Conservation (phyloP, 2,329 filamentous ascomycete species). For the Fusarium circinatum region DNA sequence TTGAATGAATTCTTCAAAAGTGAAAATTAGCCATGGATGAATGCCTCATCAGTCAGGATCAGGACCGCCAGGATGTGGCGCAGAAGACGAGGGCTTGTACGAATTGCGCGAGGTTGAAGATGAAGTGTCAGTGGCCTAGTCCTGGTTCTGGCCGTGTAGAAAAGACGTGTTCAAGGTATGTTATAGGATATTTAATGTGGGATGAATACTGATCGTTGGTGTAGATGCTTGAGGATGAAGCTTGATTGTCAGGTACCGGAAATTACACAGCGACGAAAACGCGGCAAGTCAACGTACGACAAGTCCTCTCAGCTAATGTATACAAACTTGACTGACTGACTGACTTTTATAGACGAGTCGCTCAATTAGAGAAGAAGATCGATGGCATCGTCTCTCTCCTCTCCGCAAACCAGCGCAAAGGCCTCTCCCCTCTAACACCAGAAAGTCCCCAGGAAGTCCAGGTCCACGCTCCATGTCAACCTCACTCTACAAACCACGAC, state of each 20-base stretch:
- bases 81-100: constrained; percentile 48
- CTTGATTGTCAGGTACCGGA: constrained; percentile 49
- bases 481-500: background rate
- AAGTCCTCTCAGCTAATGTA: background rate
- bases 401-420: constrained; percentile 45
- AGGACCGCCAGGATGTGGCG: background rate
- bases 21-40: constrained; percentile 30
- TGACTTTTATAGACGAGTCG: constrained; percentile 46
- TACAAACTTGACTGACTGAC: background rate
- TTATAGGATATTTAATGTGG: accelerated
- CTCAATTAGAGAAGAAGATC: constrained; percentile 53
- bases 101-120: constrained; percentile 51
- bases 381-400: constrained; percentile 54
- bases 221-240: constrained; percentile 50
- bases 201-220: background rate
- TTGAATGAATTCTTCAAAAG: background rate
- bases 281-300: constrained; percentile 51
- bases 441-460: constrained; percentile 34
- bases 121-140: constrained; percentile 50
- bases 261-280: constrained; percentile 47
- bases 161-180: constrained; percentile 44
- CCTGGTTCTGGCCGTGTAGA: constrained; percentile 33
- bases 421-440: constrained; percentile 38
- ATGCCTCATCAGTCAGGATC: constrained; percentile 28
- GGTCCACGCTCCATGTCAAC: background rate